Evolutionary conservation across 2,329 filamentous ascomycete genomes (phyloP), one percentile per base, ranked within the genome.

Genomic region (Aspergillus sp.): DNA sequence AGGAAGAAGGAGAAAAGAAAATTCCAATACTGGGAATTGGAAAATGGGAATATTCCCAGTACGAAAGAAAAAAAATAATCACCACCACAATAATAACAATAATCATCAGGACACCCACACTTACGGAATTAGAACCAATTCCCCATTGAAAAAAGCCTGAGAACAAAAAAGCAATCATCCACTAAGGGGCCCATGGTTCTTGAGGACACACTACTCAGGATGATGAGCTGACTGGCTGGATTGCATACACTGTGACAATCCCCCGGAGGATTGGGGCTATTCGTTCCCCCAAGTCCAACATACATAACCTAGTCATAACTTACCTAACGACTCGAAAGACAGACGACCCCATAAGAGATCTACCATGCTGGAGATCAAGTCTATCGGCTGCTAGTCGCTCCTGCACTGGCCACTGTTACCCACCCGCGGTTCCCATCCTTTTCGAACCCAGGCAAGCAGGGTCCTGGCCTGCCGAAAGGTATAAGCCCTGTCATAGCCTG

Each of bases 331-430:
- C 49, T 34, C 40, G 10, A 46, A 47, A 55, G 42, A 45, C 48
- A 50, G 45, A 21, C 25, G 31, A 31, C 25, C 50, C 54, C 55
- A 55, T 56, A 50, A 49, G 54, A 61, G 67, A 70, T 69, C 66
- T 66, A 59, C 65, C 55, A 58, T 64, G 57, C 64, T 57, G 64
- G 59, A 67, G 65, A 69, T 69, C 67, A 65, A 61, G 58, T 68
- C 66, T 68, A 70, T 69, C 64, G 64, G 61, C 56, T 64, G 62
- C 65, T 70, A 70, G 62, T 64, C 56, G 36, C 40, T 34, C 43
- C 62, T 60, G 65, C 66, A 69, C 61, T 64, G 67, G 64, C 66
- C 67, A 68, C 60, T 55, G 52, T 56, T 61, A 58, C 54, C 56
- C 47, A 56, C 55, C 55, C 40, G 40, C 40, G 16, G n/a, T 52